A percentile compares a stretch with the other conserved stretches of the same genome.
phyloP scores from a whole-genome alignment of 257 asterid species.

The Fraxinus pennsylvanica region DNA sequence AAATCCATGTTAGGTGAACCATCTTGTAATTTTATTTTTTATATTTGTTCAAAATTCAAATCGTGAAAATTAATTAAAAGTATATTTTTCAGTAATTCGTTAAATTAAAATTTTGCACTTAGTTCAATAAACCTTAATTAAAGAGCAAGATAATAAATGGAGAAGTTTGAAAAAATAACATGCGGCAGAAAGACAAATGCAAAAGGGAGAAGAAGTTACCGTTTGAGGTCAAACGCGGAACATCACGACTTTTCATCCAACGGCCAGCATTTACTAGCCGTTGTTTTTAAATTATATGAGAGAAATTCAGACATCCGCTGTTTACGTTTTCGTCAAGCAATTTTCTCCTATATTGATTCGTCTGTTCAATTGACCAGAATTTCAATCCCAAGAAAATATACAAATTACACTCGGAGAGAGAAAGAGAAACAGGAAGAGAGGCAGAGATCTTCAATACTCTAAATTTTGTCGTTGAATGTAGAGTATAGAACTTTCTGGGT shows the following conservation, averaged over 20 bases:
- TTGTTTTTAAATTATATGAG: constrained; percentile 49
- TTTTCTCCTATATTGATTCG: not conserved
- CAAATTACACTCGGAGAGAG: not conserved
- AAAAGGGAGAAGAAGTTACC: constrained; percentile 26
- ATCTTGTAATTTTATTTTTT: too few species aligned
- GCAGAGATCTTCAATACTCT: not conserved
- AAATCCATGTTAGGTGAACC: not conserved
- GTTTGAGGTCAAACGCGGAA: constrained; percentile 30
- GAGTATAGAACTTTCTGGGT: constrained; percentile 5
- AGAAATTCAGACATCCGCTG: constrained; percentile 37
- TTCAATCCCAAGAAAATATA: not conserved
- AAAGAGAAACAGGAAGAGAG: constrained; percentile 2
- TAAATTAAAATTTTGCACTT: not conserved
- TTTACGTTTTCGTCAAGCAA: constrained; percentile 21
- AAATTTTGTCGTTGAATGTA: not conserved
- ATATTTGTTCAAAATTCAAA: not conserved
- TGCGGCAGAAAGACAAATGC: constrained; percentile 8
- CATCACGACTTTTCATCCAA: constrained; percentile 44
- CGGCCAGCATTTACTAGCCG: constrained; percentile 60
- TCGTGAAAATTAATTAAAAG: too few species aligned
- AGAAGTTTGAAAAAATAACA: constrained; percentile 23
- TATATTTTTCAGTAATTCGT: too few species aligned
- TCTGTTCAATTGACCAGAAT: not conserved
- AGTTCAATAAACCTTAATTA: not conserved
- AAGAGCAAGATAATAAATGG: constrained; percentile 11